Conservation (phyloP, 306 rosid genomes). For the Trichosanthes truncata region DNA sequence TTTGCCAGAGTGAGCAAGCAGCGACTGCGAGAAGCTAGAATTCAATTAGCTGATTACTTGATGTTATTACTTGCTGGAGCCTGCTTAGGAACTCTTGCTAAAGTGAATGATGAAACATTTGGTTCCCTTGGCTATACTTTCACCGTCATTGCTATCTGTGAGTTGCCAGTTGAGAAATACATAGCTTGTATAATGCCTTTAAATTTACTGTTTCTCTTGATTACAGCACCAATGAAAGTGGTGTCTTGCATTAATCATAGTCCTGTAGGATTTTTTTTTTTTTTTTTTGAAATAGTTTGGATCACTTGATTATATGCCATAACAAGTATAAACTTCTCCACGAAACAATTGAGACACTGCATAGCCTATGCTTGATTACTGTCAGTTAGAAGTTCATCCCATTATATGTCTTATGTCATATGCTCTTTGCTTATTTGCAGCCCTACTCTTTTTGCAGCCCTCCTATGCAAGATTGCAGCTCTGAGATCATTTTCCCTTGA, state of each 20-base stretch:
- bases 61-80: conserved; percentile 77
- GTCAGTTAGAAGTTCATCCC: neutral
- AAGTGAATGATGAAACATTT: conserved; percentile 57
- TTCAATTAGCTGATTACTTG: conserved; percentile 52
- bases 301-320: neutral
- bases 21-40: conserved; percentile 55
- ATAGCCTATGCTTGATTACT: neutral
- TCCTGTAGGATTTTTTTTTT: neutral
- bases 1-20: conserved; percentile 61
- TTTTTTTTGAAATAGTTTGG: neutral
- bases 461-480: conserved; percentile 27
- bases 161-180: conserved; percentile 23
- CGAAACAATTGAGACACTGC: neutral
- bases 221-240: neutral
- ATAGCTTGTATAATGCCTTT: neutral
- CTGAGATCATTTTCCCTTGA: conserved; percentile 35
- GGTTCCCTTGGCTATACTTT: conserved; percentile 62
- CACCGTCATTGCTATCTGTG: conserved; percentile 76
- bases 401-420: conserved; percentile 7
- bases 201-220: conserved; percentile 3
- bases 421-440: conserved; percentile 3
- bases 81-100: conserved; percentile 63
- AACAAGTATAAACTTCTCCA: neutral
- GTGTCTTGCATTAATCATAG: neutral
- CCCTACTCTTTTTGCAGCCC: conserved; percentile 21